Evolutionary conservation across 352 stramenopile genomes (phyloP).

Genomic region (Achlya hypogyna): DNA sequence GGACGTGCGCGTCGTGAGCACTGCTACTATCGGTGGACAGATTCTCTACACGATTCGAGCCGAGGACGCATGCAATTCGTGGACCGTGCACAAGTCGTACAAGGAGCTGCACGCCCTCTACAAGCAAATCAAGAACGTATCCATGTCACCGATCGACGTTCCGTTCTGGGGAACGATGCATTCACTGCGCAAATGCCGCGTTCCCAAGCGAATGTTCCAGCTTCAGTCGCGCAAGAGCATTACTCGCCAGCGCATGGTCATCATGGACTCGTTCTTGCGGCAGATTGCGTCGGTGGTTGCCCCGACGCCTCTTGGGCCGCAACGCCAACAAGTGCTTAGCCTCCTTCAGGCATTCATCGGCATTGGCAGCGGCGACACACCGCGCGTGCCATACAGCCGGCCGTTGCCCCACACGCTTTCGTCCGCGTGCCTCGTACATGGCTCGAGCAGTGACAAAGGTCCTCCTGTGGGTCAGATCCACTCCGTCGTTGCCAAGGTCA

Average conservation of each 20-base stretch:
- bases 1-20: conserved; percentile 9
- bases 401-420: conserved; percentile 20
- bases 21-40: conserved; percentile 2
- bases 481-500: not conserved
- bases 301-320: conserved; percentile 43
- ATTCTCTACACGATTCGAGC: conserved; percentile 16
- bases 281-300: conserved; percentile 50
- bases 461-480: not conserved
- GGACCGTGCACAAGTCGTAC: conserved; percentile 46
- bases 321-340: conserved; percentile 38
- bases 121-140: conserved; percentile 43
- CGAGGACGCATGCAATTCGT: conserved; percentile 22
- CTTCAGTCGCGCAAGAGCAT: conserved; percentile 37
- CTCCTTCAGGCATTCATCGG: conserved; percentile 51
- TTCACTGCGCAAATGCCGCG: conserved; percentile 33
- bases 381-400: conserved; percentile 3
- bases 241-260: conserved; percentile 41
- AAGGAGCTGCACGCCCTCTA: conserved; percentile 58
- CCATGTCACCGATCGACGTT: conserved; percentile 28
- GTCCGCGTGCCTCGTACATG: not conserved
- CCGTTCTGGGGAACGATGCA: conserved; percentile 56
- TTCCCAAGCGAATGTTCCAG: conserved; percentile 44
- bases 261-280: conserved; percentile 62
- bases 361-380: conserved; percentile 31
- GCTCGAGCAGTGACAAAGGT: conserved; percentile 9